phyloP scores from a whole-genome alignment of 2,329 filamentous ascomycete species.

The Aspergillus clavatus region DNA sequence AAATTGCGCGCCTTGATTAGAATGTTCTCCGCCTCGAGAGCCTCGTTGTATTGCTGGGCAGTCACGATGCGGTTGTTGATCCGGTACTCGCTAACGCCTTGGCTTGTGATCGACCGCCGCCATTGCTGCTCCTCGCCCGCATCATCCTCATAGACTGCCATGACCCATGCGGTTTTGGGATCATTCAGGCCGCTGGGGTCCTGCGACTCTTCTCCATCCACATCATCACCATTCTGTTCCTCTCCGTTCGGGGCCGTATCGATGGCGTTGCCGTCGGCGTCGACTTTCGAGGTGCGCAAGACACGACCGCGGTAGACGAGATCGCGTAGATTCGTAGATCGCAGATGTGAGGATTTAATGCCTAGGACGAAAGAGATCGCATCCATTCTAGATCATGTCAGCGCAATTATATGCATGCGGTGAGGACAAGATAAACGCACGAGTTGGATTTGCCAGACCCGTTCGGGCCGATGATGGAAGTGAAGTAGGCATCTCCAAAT shows the following conservation, averaged over 20 bases:
- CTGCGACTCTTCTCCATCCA: conserved; percentile 59
- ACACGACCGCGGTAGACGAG: conserved; percentile 94
- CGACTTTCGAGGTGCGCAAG: conserved; percentile 85
- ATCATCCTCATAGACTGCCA: conserved; percentile 98
- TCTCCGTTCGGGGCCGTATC: conserved; percentile 59
- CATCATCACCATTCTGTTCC: conserved; percentile 53
- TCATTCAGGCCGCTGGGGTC: conserved; percentile 58
- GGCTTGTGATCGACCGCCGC: conserved; percentile 89
- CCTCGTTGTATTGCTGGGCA: conserved; percentile 88
- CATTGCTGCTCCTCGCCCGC: conserved; percentile 90
- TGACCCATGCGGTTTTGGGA: conserved; percentile 95
- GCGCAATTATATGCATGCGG: conserved; percentile 4
- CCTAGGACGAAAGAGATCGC: conserved; percentile 98
- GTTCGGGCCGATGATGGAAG: conserved; percentile 98
- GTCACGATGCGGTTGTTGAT: conserved; percentile 91
- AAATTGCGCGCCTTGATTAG: conserved; percentile 98
- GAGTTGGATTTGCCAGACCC: conserved; percentile 99
- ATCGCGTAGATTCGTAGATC: conserved; percentile 88
- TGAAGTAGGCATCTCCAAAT: conserved; percentile 98
- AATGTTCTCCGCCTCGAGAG: conserved; percentile 89
- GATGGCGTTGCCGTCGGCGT: conserved; percentile 70
- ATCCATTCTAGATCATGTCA: conserved; percentile 68
- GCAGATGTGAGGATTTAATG: conserved; percentile 96
- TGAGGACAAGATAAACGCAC: conserved; percentile 49
- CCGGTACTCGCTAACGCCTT: conserved; percentile 87